phyloP scores from a whole-genome alignment of 345 rosid genomes.

The Dipteronia sinensis region DNA sequence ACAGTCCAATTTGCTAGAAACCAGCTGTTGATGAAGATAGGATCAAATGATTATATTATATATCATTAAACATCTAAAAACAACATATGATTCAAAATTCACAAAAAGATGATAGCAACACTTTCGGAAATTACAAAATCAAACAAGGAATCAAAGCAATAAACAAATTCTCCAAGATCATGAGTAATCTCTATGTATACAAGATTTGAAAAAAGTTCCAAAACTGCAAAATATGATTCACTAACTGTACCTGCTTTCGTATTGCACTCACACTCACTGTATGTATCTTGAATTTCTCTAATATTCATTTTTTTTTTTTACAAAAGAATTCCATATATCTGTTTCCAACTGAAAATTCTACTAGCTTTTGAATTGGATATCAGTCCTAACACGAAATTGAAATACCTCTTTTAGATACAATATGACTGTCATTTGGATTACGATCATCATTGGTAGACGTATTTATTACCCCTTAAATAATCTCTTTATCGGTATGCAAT shows the following conservation, averaged over 20 bases:
- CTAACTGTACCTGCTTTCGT: constrained; percentile 17
- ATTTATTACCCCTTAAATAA: too few species aligned
- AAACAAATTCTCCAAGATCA: neutral
- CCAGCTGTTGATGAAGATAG: too few species aligned
- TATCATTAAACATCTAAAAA: too few species aligned
- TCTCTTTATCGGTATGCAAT: too few species aligned
- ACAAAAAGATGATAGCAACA: too few species aligned
- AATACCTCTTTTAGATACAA: too few species aligned
- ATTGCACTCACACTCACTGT: neutral
- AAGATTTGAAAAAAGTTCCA: neutral
- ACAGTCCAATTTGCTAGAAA: neutral
- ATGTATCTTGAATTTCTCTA: constrained; percentile 8
- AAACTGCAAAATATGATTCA: neutral
- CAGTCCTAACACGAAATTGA: neutral
- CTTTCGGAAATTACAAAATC: too few species aligned
- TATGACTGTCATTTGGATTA: too few species aligned
- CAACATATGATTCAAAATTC: too few species aligned
- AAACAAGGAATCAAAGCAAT: neutral
- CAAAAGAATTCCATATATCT: constrained; percentile 7
- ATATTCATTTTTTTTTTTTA: constrained; percentile 18
- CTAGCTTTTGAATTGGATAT: neutral
- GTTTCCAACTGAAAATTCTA: neutral
- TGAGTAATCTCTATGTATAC: neutral
- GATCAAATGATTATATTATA: too few species aligned
- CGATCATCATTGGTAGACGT: too few species aligned